Evolutionary conservation across 169 alveolate species (phyloP).

Genomic region (Eimeria maxima): DNA sequence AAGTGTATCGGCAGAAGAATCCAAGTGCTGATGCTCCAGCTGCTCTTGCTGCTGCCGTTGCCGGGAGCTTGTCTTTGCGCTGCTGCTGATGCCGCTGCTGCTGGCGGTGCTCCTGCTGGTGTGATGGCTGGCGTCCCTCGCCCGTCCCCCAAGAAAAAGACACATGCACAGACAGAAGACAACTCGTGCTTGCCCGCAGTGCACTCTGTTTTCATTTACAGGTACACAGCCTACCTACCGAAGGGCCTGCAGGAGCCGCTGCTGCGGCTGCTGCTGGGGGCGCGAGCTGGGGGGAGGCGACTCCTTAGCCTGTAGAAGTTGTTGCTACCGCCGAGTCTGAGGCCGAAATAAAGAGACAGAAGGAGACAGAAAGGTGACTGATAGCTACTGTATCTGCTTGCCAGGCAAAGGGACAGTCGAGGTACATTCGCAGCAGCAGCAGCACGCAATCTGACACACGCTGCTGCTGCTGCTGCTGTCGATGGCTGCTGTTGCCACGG

Average conservation of each 20-base stretch:
- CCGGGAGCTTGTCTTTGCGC: conserved; percentile 41
- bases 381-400: not conserved
- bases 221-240: conserved; percentile 29
- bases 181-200: not conserved
- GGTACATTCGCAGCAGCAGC: conserved; percentile 48
- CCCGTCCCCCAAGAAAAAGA: not conserved
- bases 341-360: conserved; percentile 23
- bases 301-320: not conserved
- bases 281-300: conserved; percentile 59
- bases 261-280: conserved; percentile 69
- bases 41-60: conserved; percentile 31
- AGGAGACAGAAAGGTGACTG: conserved; percentile 15
- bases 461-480: conserved; percentile 70
- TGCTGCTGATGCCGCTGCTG: conserved; percentile 7
- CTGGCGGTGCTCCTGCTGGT: conserved; percentile 40
- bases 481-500: conserved; percentile 63
- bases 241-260: conserved; percentile 55
- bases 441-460: conserved; percentile 70
- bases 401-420: conserved; percentile 22
- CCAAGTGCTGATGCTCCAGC: conserved; percentile 24
- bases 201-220: conserved; percentile 2
- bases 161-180: conserved; percentile 10
- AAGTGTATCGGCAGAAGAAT: not conserved
- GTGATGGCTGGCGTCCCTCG: not conserved
- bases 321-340: conserved; percentile 39